Conservation (phyloP, 345 rosid species). For the Heritiera littoralis region DNA sequence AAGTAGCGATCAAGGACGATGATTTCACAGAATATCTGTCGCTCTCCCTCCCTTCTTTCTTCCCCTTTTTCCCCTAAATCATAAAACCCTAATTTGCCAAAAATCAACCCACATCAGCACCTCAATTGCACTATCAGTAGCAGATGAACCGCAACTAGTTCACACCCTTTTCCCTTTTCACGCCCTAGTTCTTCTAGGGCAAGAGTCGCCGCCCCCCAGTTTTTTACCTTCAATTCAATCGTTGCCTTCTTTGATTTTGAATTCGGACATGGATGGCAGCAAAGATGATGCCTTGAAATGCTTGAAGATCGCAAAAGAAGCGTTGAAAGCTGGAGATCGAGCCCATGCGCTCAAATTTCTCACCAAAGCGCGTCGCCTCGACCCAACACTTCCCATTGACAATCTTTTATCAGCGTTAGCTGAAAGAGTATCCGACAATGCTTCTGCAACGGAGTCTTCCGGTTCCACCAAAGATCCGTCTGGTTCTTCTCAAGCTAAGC, state of each 20-base stretch:
- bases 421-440: constrained; percentile 34
- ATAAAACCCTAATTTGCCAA: not conserved
- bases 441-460: constrained; percentile 15
- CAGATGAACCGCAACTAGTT: not conserved
- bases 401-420: constrained; percentile 52
- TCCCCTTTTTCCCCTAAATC: not conserved
- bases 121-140: not conserved
- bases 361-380: constrained; percentile 87
- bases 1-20: too few species aligned
- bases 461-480: constrained; percentile 32
- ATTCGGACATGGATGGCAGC: constrained; percentile 75
- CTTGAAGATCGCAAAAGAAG: constrained; percentile 72
- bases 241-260: not conserved
- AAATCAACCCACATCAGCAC: not conserved
- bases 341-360: constrained; percentile 78
- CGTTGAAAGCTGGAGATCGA: constrained; percentile 71
- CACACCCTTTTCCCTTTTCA: not conserved
- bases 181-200: not conserved
- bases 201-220: not conserved
- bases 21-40: too few species aligned
- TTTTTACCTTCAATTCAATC: not conserved
- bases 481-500: constrained; percentile 22
- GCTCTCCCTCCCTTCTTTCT: too few species aligned
- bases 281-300: constrained; percentile 91
- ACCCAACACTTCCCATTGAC: constrained; percentile 64